A percentile compares a stretch with the other conserved stretches of the same genome.
Conservation (phyloP, 108 stramenopile genomes). For the Nitzschia sp. region DNA sequence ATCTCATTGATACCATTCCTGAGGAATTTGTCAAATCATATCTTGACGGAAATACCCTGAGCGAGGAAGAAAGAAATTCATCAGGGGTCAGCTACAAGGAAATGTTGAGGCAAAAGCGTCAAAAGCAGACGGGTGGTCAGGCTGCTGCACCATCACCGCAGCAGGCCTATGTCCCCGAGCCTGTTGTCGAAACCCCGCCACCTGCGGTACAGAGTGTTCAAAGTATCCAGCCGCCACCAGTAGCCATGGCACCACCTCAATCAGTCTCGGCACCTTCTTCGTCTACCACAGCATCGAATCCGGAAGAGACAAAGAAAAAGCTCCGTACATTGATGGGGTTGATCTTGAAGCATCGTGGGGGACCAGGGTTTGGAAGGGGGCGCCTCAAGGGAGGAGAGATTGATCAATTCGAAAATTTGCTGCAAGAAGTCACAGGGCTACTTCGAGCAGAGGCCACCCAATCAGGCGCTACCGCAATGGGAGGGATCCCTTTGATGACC, state of each 20-base stretch:
- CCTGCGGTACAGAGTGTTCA: constrained; percentile 3
- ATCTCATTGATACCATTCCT: constrained; percentile 36
- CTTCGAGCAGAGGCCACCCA: constrained; percentile 30
- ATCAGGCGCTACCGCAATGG: neutral
- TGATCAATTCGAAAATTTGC: constrained; percentile 43
- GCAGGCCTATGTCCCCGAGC: neutral
- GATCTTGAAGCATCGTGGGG: constrained; percentile 84
- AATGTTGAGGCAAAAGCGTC: constrained; percentile 41
- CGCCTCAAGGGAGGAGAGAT: constrained; percentile 63
- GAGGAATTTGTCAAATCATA: constrained; percentile 43
- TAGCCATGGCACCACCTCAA: constrained; percentile 6
- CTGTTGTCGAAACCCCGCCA: neutral
- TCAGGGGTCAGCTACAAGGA: constrained; percentile 65
- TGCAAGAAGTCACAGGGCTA: constrained; percentile 44
- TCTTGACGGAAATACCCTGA: constrained; percentile 8
- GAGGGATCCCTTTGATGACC: no score
- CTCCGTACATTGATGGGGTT: constrained; percentile 79
- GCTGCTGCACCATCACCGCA: constrained; percentile 18
- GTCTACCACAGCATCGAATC: constrained; percentile 17
- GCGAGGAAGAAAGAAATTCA: constrained; percentile 6
- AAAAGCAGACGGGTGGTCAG: constrained; percentile 10
- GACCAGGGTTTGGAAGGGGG: constrained; percentile 82
- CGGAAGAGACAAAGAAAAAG: constrained; percentile 49
- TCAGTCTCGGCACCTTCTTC: constrained; percentile 7
- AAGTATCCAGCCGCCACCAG: neutral